phyloP scores from a whole-genome alignment of 2,329 filamentous ascomycete genomes.

The Pochonia chlamydosporia region DNA sequence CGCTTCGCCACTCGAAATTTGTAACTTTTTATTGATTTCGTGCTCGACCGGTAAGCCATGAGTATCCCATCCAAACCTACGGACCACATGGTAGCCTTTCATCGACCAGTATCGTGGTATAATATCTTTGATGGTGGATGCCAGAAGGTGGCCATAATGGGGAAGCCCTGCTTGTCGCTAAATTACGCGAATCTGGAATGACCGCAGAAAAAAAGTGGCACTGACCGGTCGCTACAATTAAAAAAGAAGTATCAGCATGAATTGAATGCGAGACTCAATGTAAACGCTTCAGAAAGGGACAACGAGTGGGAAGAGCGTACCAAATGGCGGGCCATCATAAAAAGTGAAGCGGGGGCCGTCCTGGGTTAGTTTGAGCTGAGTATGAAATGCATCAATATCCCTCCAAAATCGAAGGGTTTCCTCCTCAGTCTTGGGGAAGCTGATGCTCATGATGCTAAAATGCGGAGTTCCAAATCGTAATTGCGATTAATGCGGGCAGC shows the following conservation, averaged over 20 bases:
- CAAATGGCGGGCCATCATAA: conserved; percentile 71
- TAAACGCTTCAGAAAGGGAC: background rate
- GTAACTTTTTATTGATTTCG: conserved; percentile 87
- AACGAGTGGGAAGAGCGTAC: background rate
- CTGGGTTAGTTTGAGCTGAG: conserved; percentile 49
- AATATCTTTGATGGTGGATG: conserved; percentile 88
- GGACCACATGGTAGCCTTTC: conserved; percentile 81
- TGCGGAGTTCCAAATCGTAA: too few species aligned
- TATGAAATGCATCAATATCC: conserved; percentile 19
- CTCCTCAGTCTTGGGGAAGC: conserved; percentile 16
- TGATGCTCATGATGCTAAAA: background rate
- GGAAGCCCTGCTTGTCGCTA: conserved; percentile 29
- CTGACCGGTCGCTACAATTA: too few species aligned
- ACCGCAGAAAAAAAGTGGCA: background rate
- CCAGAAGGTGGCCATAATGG: conserved; percentile 57
- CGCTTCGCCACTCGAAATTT: conserved; percentile 72
- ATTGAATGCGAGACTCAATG: too few species aligned
- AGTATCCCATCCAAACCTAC: conserved; percentile 79
- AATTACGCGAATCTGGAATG: background rate
- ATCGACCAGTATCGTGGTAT: conserved; percentile 90
- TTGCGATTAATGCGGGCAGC: too few species aligned
- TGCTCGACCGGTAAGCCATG: conserved; percentile 49
- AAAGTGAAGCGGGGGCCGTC: conserved; percentile 78
- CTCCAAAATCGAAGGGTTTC: conserved; percentile 15
- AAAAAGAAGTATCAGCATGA: too few species aligned